Percentiles rank a stretch among this genome's conserved stretches.
Conservation (phyloP, 129 eudicot species). For the Saussurea involucrata region DNA sequence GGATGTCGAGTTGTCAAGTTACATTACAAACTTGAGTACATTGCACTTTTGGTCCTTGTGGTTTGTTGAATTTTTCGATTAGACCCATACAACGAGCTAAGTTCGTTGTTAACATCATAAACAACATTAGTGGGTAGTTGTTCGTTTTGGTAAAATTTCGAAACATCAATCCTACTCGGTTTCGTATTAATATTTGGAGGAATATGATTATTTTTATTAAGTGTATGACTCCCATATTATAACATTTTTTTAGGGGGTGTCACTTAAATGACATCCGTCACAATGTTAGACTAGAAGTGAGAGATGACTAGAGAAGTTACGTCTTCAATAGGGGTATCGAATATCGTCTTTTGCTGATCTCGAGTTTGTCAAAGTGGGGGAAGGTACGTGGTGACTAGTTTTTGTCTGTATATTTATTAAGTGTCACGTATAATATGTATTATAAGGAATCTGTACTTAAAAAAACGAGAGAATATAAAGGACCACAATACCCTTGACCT, state of each 20-base stretch:
- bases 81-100: not conserved
- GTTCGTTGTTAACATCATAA: not conserved
- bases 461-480: not conserved
- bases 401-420: no score
- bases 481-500: not conserved
- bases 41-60: not conserved
- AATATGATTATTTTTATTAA: not conserved
- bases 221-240: not conserved
- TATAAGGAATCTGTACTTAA: no score
- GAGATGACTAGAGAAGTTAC: not conserved
- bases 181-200: not conserved
- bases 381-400: not conserved
- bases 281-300: not conserved
- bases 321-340: no score
- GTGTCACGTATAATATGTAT: no score
- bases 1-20: not conserved
- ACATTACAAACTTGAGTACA: not conserved
- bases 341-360: not conserved
- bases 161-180: not conserved
- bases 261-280: not conserved
- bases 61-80: not conserved
- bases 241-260: not conserved
- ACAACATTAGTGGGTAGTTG: not conserved
- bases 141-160: not conserved
- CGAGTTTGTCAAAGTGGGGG: not conserved